Conservation (phyloP, 345 rosid species). For the Psidium guajava region DNA sequence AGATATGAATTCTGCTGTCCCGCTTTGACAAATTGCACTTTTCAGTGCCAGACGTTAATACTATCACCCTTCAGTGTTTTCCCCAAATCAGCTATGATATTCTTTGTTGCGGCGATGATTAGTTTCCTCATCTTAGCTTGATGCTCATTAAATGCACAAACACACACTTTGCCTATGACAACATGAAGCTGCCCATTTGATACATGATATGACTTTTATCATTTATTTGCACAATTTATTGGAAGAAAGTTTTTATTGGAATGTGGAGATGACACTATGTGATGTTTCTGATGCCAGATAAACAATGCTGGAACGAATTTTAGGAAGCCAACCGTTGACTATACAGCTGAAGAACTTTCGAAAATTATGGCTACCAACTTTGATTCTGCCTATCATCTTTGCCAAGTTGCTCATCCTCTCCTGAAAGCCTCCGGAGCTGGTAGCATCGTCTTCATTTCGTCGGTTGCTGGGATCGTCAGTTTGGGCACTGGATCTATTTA, state of each 20-base stretch:
- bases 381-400: conserved; percentile 66
- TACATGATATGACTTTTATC: not conserved
- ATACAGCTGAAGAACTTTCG: conserved; percentile 47
- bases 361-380: conserved; percentile 55
- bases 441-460: conserved; percentile 78
- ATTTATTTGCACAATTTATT: not conserved
- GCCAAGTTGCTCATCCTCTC: conserved; percentile 81
- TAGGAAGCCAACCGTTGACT: conserved; percentile 68
- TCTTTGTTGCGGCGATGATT: not conserved
- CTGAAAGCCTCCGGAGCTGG: conserved; percentile 66
- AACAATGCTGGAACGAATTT: conserved; percentile 83
- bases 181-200: not conserved
- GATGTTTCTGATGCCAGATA: conserved; percentile 29
- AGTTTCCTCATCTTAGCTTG: not conserved
- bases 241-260: not conserved
- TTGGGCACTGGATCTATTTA: conserved; percentile 55
- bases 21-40: not conserved
- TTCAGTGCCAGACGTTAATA: not conserved
- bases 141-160: not conserved
- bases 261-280: not conserved
- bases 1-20: not conserved
- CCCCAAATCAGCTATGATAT: not conserved
- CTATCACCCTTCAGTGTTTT: not conserved
- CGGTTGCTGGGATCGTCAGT: conserved; percentile 49
- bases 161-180: not conserved